These are phyloP conservation scores for Zygosaccharomyces sapae DNA, from an alignment of 1,139 yeast species.

Conservation along the genomic window DNA sequence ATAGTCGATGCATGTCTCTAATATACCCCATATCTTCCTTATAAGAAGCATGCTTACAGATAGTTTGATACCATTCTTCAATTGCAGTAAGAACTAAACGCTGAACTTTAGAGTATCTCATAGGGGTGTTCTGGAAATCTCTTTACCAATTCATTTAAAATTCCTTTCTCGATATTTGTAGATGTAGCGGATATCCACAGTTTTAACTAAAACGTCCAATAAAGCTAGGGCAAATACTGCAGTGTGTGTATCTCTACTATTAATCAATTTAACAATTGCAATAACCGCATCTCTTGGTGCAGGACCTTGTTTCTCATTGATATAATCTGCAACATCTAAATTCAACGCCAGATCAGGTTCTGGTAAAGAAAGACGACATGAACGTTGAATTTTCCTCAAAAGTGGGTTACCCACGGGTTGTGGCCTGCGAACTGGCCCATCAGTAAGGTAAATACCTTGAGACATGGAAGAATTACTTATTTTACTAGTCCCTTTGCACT, in stretches of 20 bases:
- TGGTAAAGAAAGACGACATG: constrained; percentile 76
- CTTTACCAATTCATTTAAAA: constrained; percentile 89
- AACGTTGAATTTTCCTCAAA: constrained; percentile 70
- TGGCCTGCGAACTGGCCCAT: constrained; percentile 35
- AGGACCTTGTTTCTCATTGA: constrained; percentile 88
- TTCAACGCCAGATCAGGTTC: constrained; percentile 90
- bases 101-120: constrained; percentile 78
- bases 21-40: constrained; percentile 89
- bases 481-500: constrained; percentile 3
- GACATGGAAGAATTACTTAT: constrained; percentile 19
- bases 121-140: constrained; percentile 93
- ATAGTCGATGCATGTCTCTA: constrained; percentile 90
- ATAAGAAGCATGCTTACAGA: constrained; percentile 84
- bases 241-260: constrained; percentile 80
- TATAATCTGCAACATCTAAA: constrained; percentile 87
- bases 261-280: constrained; percentile 79
- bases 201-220: constrained; percentile 91
- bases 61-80: constrained; percentile 96
- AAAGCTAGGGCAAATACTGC: constrained; percentile 52
- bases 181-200: constrained; percentile 95
- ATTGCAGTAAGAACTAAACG: constrained; percentile 80
- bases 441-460: constrained; percentile 34
- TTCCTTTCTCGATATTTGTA: constrained; percentile 92
- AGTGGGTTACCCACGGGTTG: constrained; percentile 36
- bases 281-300: constrained; percentile 91